A percentile compares a stretch with the other conserved stretches of the same genome.
Conservation (phyloP, 176 grass and related monocot species). For the Phyllostachys edulis region DNA sequence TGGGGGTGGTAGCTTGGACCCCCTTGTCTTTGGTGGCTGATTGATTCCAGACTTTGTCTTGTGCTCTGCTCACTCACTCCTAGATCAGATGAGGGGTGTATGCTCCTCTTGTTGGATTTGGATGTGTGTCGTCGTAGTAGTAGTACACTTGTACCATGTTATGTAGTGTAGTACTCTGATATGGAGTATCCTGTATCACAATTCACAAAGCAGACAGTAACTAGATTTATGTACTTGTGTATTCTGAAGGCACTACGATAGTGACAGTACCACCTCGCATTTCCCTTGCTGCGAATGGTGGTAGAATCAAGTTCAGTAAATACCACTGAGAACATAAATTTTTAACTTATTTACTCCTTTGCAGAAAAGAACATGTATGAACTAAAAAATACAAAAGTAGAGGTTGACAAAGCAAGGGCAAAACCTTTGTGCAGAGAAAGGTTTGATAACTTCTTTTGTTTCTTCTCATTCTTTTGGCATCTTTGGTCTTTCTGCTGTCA, state of each 20-base stretch:
- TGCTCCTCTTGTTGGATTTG: not conserved
- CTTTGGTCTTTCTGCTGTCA: slow-evolving; percentile 50
- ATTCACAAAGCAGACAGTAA: not conserved
- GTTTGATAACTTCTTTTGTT: slow-evolving; percentile 35
- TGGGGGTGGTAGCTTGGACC: slow-evolving; percentile 19
- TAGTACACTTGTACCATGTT: not conserved
- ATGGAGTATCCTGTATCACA: not conserved
- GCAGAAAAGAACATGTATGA: not conserved
- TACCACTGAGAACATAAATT: not conserved
- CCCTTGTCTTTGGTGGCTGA: slow-evolving; percentile 39
- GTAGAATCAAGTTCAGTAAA: slow-evolving; percentile 20
- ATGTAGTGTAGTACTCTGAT: not conserved
- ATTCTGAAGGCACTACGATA: not conserved
- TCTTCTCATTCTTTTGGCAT: slow-evolving; percentile 34
- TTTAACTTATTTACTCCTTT: not conserved
- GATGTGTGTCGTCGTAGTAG: not conserved
- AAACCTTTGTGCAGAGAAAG: slow-evolving; percentile 48
- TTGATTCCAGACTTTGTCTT: slow-evolving; percentile 43
- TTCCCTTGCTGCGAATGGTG: slow-evolving; percentile 1
- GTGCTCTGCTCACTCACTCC: slow-evolving; percentile 29
- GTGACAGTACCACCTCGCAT: not conserved
- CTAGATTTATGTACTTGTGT: slow-evolving; percentile 10
- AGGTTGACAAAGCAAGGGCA: slow-evolving; percentile 43
- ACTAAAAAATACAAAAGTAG: slow-evolving; percentile 14
- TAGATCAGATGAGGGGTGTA: not conserved